phyloP scores from a whole-genome alignment of 2,329 filamentous ascomycete species.

The Epichloe scottii region DNA sequence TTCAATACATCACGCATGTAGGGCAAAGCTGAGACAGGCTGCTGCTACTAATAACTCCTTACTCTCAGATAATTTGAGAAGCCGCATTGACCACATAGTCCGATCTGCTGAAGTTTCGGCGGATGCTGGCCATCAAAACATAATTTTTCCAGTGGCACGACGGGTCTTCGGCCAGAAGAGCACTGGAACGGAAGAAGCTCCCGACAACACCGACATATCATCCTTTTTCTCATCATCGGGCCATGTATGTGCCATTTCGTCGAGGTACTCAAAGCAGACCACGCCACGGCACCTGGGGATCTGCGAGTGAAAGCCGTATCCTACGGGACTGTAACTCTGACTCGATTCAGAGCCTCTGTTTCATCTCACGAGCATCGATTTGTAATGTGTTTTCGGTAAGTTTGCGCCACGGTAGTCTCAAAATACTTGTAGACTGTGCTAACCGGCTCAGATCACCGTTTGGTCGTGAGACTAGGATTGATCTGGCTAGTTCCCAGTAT shows the following conservation, averaged over 20 bases:
- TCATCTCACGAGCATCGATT: constrained; percentile 42
- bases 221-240: constrained; percentile 44
- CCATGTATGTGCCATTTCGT: constrained; percentile 40
- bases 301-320: constrained; percentile 35
- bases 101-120: constrained; percentile 26
- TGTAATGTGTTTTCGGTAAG: constrained; percentile 40
- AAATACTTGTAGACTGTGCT: background rate
- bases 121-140: constrained; percentile 16
- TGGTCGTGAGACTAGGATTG: constrained; percentile 30
- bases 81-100: constrained; percentile 34
- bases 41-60: constrained; percentile 22
- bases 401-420: background rate
- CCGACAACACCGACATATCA: constrained; percentile 35
- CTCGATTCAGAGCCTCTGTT: constrained; percentile 38
- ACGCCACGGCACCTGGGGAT: constrained; percentile 30
- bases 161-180: constrained; percentile 30
- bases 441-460: constrained; percentile 24
- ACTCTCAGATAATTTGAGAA: constrained; percentile 33
- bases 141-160: constrained; percentile 41
- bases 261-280: constrained; percentile 33
- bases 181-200: constrained; percentile 28
- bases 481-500: constrained; percentile 42
- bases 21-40: constrained; percentile 23
- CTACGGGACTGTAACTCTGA: constrained; percentile 40
- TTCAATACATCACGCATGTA: constrained; percentile 30